Percentiles rank a stretch among this genome's conserved stretches.
These are phyloP conservation scores for Zymoseptoria pseudotritici DNA, from an alignment of 2,329 filamentous ascomycete genomes.

Conservation along the genomic window DNA sequence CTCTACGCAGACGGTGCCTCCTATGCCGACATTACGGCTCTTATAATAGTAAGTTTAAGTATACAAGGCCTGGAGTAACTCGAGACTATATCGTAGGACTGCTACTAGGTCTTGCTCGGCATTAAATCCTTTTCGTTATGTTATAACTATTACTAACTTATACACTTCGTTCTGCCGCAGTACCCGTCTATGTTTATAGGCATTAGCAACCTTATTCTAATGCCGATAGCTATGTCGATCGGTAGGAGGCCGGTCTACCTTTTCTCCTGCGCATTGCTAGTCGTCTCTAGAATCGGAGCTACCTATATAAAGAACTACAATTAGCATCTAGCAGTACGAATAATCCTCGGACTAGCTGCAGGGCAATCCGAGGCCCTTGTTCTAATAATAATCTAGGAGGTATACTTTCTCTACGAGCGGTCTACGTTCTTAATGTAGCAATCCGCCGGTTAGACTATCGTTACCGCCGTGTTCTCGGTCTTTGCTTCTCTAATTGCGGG, in stretches of 20 bases:
- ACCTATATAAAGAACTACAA: conserved; percentile 18
- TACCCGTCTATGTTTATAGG: too few relatives aligned
- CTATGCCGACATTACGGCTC: conserved; percentile 34
- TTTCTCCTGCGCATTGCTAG: conserved; percentile 22
- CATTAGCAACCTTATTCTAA: conserved; percentile 28
- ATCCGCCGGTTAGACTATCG: conserved; percentile 34
- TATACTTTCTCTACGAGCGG: conserved; percentile 41
- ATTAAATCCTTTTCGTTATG: too few relatives aligned
- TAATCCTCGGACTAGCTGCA: conserved; percentile 27
- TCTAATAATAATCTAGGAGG: conserved; percentile 30
- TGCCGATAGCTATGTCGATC: conserved; percentile 30
- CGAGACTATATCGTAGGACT: too few relatives aligned
- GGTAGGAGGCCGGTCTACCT: conserved; percentile 30
- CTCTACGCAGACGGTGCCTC: conserved; percentile 26
- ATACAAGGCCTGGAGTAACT: too few relatives aligned
- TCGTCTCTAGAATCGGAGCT: conserved; percentile 22
- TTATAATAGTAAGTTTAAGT: too few relatives aligned
- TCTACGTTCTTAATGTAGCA: conserved; percentile 37
- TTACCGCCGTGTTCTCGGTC: conserved; percentile 33
- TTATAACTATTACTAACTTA: too few relatives aligned
- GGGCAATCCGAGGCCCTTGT: conserved; percentile 21
- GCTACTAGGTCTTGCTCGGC: too few relatives aligned
- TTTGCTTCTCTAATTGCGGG: conserved; percentile 39
- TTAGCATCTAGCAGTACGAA: conserved; percentile 25
- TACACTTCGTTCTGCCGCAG: too few relatives aligned